Conservation (phyloP, 1,139 yeast species). For the Blastobotrys ciferrii region DNA sequence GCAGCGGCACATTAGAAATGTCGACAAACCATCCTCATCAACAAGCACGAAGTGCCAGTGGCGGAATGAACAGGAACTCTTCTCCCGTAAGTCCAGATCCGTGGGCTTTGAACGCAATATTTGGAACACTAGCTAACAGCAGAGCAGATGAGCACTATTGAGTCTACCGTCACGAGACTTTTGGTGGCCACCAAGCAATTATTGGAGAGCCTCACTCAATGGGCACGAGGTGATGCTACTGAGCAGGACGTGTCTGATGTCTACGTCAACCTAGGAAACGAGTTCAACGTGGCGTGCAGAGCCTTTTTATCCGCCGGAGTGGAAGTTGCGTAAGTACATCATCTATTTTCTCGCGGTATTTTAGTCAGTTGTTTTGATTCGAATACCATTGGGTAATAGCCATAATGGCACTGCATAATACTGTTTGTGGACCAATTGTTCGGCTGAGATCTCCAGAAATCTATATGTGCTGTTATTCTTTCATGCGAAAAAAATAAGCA, state of each 20-base stretch:
- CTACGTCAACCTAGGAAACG: constrained; percentile 90
- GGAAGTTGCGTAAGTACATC: constrained; percentile 44
- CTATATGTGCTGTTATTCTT: no score
- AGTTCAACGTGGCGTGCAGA: constrained; percentile 81
- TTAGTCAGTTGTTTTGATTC: no score
- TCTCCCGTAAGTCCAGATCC: constrained; percentile 13
- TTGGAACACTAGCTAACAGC: neutral
- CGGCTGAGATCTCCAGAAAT: no score
- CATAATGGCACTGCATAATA: no score
- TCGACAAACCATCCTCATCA: constrained; percentile 4
- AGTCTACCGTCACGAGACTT: constrained; percentile 76
- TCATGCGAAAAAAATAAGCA: no score
- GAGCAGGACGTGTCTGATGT: constrained; percentile 88
- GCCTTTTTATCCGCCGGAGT: constrained; percentile 69
- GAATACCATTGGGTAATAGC: no score
- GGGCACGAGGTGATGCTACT: constrained; percentile 80
- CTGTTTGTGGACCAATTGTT: no score
- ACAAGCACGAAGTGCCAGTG: neutral
- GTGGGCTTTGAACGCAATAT: no score
- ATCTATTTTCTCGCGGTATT: neutral
- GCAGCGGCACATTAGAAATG: neutral
- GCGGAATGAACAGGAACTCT: constrained; percentile 9
- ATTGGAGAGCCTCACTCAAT: constrained; percentile 77
- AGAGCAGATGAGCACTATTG: constrained; percentile 57
- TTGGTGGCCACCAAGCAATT: constrained; percentile 87